A percentile compares a stretch with the other conserved stretches of the same genome.
Conservation (phyloP, 257 asterid genomes). For the Cruciata laevipes region DNA sequence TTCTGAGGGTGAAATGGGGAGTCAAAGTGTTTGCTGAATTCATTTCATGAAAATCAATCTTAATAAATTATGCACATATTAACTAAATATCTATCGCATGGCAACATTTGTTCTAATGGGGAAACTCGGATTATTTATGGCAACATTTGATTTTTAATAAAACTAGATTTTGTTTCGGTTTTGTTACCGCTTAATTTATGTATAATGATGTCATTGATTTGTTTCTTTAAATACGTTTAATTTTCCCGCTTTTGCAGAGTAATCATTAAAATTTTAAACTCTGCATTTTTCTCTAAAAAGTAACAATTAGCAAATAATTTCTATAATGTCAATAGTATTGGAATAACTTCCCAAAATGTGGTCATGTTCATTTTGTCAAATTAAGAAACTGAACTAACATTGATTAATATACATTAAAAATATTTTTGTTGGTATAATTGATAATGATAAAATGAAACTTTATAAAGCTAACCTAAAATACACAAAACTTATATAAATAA, state of each 20-base stretch:
- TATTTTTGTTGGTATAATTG: no score
- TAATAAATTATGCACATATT: neutral
- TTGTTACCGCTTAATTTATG: neutral
- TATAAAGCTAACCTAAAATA: no score
- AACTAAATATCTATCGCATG: neutral
- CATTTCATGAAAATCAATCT: neutral
- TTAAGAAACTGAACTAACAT: no score
- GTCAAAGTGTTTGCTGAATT: neutral
- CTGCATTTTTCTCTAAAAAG: no score
- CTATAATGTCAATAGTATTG: neutral
- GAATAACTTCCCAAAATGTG: no score
- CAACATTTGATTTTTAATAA: neutral
- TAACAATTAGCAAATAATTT: neutral
- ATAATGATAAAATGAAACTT: no score
- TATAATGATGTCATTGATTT: neutral
- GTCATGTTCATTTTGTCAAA: no score
- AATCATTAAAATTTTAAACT: no score
- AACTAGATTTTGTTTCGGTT: neutral
- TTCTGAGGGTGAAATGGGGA: neutral
- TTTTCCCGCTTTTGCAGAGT: slow-evolving; percentile 1
- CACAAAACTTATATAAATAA: no score
- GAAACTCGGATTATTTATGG: neutral
- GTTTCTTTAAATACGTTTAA: neutral
- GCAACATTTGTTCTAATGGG: no score
- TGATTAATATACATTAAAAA: no score